Conservation (phyloP, 257 asterid genomes). For the Scutellaria minor region DNA sequence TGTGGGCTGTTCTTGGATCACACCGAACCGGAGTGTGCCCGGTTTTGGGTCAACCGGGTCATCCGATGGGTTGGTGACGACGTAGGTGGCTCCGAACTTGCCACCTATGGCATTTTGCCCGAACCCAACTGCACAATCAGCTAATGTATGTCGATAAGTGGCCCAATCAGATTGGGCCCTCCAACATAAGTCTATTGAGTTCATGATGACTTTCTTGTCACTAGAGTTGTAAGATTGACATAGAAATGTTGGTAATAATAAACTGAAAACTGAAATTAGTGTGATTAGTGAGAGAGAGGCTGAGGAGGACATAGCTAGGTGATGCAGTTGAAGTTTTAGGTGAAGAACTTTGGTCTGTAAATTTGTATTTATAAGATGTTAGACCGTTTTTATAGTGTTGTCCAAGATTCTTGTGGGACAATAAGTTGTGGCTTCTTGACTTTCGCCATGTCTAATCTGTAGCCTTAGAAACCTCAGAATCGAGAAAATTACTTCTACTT, state of each 20-base stretch:
- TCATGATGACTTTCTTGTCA: conserved; percentile 39
- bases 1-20: conserved; percentile 59
- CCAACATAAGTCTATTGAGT: conserved; percentile 82
- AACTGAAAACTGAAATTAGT: conserved; percentile 38
- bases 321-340: conserved; percentile 21
- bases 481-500: no score
- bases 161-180: conserved; percentile 70
- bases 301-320: conserved; percentile 37
- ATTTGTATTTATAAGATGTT: conserved; percentile 41
- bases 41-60: conserved; percentile 58
- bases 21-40: conserved; percentile 86
- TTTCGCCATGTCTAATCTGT: conserved; percentile 26
- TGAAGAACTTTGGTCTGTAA: conserved; percentile 13
- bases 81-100: conserved; percentile 55
- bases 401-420: conserved; percentile 32
- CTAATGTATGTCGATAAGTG: conserved; percentile 59
- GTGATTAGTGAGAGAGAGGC: conserved; percentile 37
- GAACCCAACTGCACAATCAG: conserved; percentile 75
- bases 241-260: conserved; percentile 34
- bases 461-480: not conserved
- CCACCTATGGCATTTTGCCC: conserved; percentile 78
- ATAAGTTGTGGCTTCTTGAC: conserved; percentile 36
- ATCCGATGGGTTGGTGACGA: conserved; percentile 68
- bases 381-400: conserved; percentile 41
- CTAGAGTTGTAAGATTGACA: conserved; percentile 25